Evolutionary conservation across 352 stramenopile genomes (phyloP), one percentile per base, ranked within the genome.

Genomic region (Pythium dissimile): DNA sequence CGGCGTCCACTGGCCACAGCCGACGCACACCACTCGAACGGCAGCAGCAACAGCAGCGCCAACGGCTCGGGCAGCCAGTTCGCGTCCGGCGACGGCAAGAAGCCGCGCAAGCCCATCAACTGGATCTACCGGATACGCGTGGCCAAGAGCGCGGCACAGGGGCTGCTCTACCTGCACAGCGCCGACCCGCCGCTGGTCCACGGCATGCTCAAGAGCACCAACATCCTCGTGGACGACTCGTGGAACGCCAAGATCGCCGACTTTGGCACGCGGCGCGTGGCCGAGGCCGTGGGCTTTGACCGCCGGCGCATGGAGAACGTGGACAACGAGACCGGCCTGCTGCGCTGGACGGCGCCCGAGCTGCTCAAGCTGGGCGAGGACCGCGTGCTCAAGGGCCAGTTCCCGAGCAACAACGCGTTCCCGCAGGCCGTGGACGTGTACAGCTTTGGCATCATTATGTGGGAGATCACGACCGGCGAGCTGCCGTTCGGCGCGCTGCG

Each of bases 211-310:
- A 95, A 93, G 66, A 94, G 85, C 53, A 84, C 82, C 42, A 95
- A 95, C 59, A 93, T 95, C 59, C 71, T 95, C 39, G 82, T 95
- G 31, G 84, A 93, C 57, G 85, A 95, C 64, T 93, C 83, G 51
- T 95, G 83, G 85, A 95, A 93, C 55, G 85, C 85, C 62, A 95
- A 95, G 56, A 72, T 95, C 27, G 85, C 83, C 41, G 85, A 95
- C 66, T 95, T 93, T 66, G 85, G 85, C 37, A 95, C 84, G 45
- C 69, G 80, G 24, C 75, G 80, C 13, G 84, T 95, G 34, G 82
- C 84, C 11, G 83, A 93, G 44, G 82, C 83, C 18, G 80, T 95
- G 39, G 79, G 82, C 44, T 85, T 88, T 58, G 72, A 89, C 69
- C 73, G 75, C 20, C 80, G 68, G 62, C 73, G 80, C 28, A 64